These are phyloP conservation scores for Penicillium alfredii DNA, from an alignment of 495 filamentous ascomycete genomes.

Conservation along the genomic window DNA sequence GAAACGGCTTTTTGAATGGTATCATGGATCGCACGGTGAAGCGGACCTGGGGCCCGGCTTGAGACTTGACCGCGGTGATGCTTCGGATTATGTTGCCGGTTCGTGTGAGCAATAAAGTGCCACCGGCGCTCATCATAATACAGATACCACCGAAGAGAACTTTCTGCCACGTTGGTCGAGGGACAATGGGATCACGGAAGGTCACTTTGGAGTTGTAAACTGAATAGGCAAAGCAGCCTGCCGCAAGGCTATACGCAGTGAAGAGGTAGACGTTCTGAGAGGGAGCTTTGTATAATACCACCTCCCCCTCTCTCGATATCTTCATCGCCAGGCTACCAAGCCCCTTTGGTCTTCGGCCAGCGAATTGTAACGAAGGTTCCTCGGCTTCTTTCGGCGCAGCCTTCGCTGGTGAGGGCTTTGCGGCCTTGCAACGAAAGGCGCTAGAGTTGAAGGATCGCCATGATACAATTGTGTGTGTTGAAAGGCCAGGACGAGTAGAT, in stretches of 20 bases:
- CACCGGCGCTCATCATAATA: slow-evolving; percentile 40
- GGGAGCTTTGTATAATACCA: slow-evolving; percentile 54
- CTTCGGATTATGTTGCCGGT: slow-evolving; percentile 30
- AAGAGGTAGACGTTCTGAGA: slow-evolving; percentile 54
- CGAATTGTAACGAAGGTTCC: slow-evolving; percentile 19
- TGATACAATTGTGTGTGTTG: slow-evolving; percentile 9
- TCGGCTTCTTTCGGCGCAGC: slow-evolving; percentile 11
- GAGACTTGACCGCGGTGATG: slow-evolving; percentile 31
- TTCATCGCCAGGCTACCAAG: slow-evolving; percentile 32
- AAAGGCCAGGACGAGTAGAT: slow-evolving; percentile 11
- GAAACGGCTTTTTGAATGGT: slow-evolving; percentile 37
- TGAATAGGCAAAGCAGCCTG: slow-evolving; percentile 54
- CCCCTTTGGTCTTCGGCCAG: slow-evolving; percentile 18
- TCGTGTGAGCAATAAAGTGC: slow-evolving; percentile 33
- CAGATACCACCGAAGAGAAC: slow-evolving; percentile 35
- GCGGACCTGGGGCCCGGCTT: slow-evolving; percentile 27
- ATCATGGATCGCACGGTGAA: slow-evolving; percentile 37
- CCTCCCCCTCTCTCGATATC: slow-evolving; percentile 32
- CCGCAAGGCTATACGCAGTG: slow-evolving; percentile 48
- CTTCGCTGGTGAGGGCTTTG: slow-evolving; percentile 11
- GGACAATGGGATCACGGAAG: slow-evolving; percentile 29
- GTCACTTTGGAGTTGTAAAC: slow-evolving; percentile 47
- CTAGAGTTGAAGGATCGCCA: slow-evolving; percentile 36
- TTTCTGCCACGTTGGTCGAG: slow-evolving; percentile 37
- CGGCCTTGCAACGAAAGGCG: slow-evolving; percentile 17